Evolutionary conservation across 192 early-diverging fungal genomes (phyloP).

Genomic region (Backusella sp.): DNA sequence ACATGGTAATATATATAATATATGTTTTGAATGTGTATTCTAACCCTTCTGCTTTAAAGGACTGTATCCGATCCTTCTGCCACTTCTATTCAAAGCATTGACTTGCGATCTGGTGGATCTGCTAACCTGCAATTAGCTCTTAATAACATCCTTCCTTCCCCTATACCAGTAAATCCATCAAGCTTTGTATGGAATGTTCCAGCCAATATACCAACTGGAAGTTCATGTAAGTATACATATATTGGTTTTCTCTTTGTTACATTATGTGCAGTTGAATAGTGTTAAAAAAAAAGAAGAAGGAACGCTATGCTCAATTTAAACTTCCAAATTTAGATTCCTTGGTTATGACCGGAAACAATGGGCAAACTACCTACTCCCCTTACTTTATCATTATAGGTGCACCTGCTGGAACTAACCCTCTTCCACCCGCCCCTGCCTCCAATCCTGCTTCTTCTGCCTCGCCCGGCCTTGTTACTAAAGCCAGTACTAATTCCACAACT

Average conservation of each 20-base stretch:
- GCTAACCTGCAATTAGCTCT: background rate
- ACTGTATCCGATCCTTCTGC: background rate
- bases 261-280: no score
- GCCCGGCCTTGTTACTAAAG: background rate
- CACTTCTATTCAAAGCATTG: background rate
- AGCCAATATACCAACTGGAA: background rate
- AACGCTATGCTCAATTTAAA: background rate
- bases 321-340: background rate
- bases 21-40: background rate
- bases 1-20: background rate
- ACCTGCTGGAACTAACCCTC: background rate
- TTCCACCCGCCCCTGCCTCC: background rate
- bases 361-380: background rate
- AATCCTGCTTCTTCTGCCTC: constrained; percentile 5
- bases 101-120: constrained; percentile 6
- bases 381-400: constrained; percentile 1
- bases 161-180: background rate
- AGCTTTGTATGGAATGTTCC: background rate
- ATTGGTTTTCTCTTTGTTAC: background rate
- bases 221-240: background rate
- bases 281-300: background rate
- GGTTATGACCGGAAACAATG: constrained; percentile 1
- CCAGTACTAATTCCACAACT: background rate
- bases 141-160: background rate
- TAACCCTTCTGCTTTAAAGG: background rate